phyloP scores from a whole-genome alignment of 495 filamentous ascomycete species.

The Penicillium fimorum region DNA sequence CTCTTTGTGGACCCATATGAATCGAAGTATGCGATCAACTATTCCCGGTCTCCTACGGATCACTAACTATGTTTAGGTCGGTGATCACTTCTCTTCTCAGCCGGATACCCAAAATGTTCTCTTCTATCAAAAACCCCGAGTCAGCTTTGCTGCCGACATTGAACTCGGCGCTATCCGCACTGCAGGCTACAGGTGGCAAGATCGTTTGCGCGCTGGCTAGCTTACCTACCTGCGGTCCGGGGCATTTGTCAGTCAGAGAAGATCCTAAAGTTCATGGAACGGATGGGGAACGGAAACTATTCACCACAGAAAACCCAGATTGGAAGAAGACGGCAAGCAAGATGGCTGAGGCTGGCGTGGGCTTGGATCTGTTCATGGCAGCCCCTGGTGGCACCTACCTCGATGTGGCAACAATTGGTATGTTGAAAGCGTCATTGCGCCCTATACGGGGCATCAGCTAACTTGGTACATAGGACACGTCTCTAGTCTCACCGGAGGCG shows the following conservation, averaged over 20 bases:
- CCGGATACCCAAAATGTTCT: constrained; percentile 79
- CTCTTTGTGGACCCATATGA: constrained; percentile 95
- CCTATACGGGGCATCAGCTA: constrained; percentile 13
- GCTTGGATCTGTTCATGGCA: constrained; percentile 91
- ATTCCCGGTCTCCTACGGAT: background rate
- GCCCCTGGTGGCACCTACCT: constrained; percentile 86
- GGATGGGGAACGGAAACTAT: constrained; percentile 89
- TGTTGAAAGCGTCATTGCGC: constrained; percentile 25
- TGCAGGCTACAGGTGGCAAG: constrained; percentile 87
- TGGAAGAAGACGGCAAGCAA: constrained; percentile 82
- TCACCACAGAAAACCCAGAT: constrained; percentile 81
- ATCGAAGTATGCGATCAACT: constrained; percentile 59
- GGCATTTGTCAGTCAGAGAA: constrained; percentile 77
- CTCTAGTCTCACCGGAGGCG: constrained; percentile 70
- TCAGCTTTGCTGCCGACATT: constrained; percentile 81
- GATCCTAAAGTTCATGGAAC: constrained; percentile 82
- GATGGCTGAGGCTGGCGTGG: constrained; percentile 84
- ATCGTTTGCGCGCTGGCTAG: constrained; percentile 82
- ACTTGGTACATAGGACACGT: constrained; percentile 35
- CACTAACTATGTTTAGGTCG: constrained; percentile 42
- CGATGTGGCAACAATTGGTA: constrained; percentile 92
- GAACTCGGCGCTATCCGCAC: constrained; percentile 73
- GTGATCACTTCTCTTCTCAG: constrained; percentile 83
- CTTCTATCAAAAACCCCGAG: constrained; percentile 81
- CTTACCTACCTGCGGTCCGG: constrained; percentile 87